A percentile compares a stretch with the other conserved stretches of the same genome.
Evolutionary conservation across 1,284 basidiomycete genomes (phyloP).

Genomic region (Malassezia globosa): DNA sequence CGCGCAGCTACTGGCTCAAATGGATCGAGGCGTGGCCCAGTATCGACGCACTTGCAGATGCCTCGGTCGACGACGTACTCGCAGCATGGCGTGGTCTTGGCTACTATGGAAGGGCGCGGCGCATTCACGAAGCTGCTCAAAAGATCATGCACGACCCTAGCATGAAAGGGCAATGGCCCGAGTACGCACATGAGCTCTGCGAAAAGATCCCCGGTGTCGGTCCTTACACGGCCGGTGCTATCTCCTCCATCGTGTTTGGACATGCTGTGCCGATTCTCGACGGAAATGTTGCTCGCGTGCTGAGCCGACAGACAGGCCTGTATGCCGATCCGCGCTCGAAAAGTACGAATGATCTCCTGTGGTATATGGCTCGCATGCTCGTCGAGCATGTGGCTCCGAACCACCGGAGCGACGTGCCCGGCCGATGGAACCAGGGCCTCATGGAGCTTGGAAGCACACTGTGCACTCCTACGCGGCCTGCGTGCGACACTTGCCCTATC

Average conservation of each 20-base stretch:
- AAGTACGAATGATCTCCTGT: slow-evolving; percentile 30
- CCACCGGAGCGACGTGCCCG: slow-evolving; percentile 20
- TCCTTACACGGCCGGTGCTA: slow-evolving; percentile 60
- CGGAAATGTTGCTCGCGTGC: slow-evolving; percentile 38
- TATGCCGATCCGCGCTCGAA: slow-evolving; percentile 36
- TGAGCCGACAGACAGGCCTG: slow-evolving; percentile 35
- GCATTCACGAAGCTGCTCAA: slow-evolving; percentile 38
- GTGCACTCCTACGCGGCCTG: slow-evolving; percentile 28
- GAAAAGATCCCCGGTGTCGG: slow-evolving; percentile 78
- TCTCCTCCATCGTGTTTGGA: slow-evolving; percentile 41
- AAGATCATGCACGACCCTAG: slow-evolving; percentile 25
- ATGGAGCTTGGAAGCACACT: slow-evolving; percentile 44
- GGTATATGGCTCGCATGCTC: slow-evolving; percentile 29
- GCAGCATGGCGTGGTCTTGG: slow-evolving; percentile 41
- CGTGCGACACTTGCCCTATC: slow-evolving; percentile 32
- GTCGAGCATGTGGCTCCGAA: slow-evolving; percentile 18
- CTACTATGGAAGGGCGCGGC: slow-evolving; percentile 42
- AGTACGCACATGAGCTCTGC: slow-evolving; percentile 68
- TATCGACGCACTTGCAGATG: slow-evolving; percentile 57
- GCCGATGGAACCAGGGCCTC: slow-evolving; percentile 42
- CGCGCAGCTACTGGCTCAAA: slow-evolving; percentile 35
- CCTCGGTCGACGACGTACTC: slow-evolving; percentile 50
- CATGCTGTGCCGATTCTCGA: slow-evolving; percentile 37
- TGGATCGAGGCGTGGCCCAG: slow-evolving; percentile 42
- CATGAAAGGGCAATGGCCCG: slow-evolving; percentile 63